These are phyloP conservation scores for Backusella parvicylindrica DNA, from an alignment of 192 early-diverging fungal species.

Conservation along the genomic window DNA sequence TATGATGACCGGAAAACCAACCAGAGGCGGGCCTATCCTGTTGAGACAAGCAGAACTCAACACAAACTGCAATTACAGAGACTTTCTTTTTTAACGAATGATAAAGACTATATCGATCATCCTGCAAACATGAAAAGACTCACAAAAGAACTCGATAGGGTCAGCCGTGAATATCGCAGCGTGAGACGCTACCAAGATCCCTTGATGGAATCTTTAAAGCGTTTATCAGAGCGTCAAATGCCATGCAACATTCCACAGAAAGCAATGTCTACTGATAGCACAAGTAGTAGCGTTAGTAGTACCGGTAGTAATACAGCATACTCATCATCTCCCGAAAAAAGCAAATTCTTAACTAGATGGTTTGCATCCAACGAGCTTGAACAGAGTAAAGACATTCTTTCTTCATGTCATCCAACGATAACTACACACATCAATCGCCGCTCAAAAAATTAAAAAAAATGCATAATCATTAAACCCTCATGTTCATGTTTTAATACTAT, in stretches of 20 bases:
- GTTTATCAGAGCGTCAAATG: constrained; percentile 10
- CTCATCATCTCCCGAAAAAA: background rate
- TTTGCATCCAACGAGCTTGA: background rate
- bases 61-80: constrained; percentile 42
- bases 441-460: background rate
- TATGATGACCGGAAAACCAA: background rate
- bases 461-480: background rate
- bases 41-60: constrained; percentile 35
- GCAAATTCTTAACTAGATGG: background rate
- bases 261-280: background rate
- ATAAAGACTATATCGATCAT: constrained; percentile 38
- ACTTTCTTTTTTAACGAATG: constrained; percentile 37
- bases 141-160: constrained; percentile 41
- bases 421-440: background rate
- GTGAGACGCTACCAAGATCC: constrained; percentile 36
- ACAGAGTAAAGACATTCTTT: background rate
- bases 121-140: constrained; percentile 37
- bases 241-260: background rate
- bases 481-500: background rate
- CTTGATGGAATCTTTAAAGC: constrained; percentile 32
- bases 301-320: background rate
- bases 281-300: background rate
- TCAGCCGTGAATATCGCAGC: constrained; percentile 39
- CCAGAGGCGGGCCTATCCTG: background rate
- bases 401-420: constrained; percentile 10